Base-by-base conservation (phyloP, 2,329 filamentous ascomycete species). In the Cordyceps militaris region DNA sequence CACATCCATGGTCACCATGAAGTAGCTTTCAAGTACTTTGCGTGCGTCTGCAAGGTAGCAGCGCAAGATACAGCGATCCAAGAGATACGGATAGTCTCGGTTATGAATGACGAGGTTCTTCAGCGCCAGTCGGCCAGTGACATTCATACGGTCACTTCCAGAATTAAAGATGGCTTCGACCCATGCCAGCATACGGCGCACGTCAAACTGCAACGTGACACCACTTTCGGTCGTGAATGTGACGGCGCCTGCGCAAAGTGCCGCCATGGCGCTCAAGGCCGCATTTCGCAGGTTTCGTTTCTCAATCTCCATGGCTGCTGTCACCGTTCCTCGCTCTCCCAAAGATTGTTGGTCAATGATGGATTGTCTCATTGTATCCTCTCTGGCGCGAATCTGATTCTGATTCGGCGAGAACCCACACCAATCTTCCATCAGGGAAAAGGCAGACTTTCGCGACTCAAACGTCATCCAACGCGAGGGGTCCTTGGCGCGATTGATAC, bases 391-490 rank as follows among this genome's bases (percentile, higher is more conserved):
- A 42, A 96, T 89, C 62, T 95, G 89, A 14, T 76, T 79, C 68
- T 95, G 91, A 62, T 97, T 96, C 0, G 92, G 91, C 8, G 92
- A 96, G 70, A 95, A 97, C 2, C 94, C 94, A 69, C 94, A 99
- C 95, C 95, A 99, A 63, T 97, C 93, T 72, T 99, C 94, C 92
- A 99, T 97, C 49, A 99, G 76, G 0, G 92, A 87, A 68, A 99
- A 99, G 0, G 93, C 89, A 5, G 94, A 97, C 69, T 97, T 96
- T 42, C 95, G 82, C 13, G 92, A 90, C 70, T 99, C 94, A 67
- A 99, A 99, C 0, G 94, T 92, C 84, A 99, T 94, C 93, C 94
- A 99, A 32, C 91, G 83, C 4, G 90, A 87, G 1, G 91, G 88
- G 60, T 97, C 90, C 61, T 85, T 86, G 0, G 91, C 91, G 53